Evolutionary conservation across 176 grass and related monocot genomes (phyloP), one percentile per base, ranked within the genome.

Genomic region (Zea mays): DNA sequence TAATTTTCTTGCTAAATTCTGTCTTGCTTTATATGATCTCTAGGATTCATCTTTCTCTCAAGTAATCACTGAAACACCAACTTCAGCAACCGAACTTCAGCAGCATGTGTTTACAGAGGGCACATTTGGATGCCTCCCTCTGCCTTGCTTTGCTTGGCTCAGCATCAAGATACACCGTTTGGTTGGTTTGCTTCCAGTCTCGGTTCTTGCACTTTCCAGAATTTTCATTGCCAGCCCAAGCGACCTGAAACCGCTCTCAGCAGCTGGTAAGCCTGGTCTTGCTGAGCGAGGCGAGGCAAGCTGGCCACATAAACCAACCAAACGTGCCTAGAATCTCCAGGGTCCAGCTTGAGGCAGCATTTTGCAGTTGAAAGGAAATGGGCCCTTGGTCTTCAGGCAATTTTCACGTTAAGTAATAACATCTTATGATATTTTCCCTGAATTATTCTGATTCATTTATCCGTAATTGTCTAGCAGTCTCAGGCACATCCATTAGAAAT

Each of bases 381-480:
- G 94, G 91, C 87, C 71, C 91, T 93, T 61, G 88, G 94, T 77
- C 91, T 97, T 81, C 89, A 92, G 91, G 94, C 88, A 48, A 42
- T 47, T 88, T 63, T 65, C 8, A 9, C 39, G 61, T 69, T 38
- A 59, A 52, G 4, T 39, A 27, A 44, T 27, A 27, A 27, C 16
- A 43, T 36, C 6, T 80, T 71, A 9, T 20, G 46, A 38, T 56
- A 0, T 10, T 33, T 50, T 7, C 27, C 47, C 21, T 45, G 50
- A 69, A 58, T 7, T 45, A 4, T 81, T 4, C 16, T 39, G 63
- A 62, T 57, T 70, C 27, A 62, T 81, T 48, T 87, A 59, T 56
- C 42, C 51, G 14, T 41, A 79, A 71, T 86, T 83, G 13, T 85
- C 50, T 65, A 27, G 12, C 76, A 97, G 91, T 93, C 86, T 64